These are phyloP conservation scores for Dendrobium officinale DNA, from an alignment of 106 monocot species.

Conservation along the genomic window DNA sequence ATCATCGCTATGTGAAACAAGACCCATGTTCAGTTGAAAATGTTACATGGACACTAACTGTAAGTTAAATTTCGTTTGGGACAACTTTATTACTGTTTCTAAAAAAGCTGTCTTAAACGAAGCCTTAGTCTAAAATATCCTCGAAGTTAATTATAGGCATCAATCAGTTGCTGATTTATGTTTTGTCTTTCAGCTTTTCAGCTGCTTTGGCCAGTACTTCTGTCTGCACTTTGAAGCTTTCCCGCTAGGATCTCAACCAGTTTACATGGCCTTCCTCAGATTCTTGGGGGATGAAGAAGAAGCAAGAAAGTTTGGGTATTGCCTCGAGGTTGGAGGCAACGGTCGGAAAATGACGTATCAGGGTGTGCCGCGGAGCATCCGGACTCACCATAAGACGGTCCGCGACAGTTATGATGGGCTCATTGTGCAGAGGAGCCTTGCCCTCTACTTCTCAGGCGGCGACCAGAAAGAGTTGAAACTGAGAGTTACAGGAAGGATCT, in stretches of 20 bases:
- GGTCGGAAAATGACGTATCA: conserved; percentile 35
- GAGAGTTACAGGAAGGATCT: conserved; percentile 33
- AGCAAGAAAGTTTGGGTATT: conserved; percentile 31
- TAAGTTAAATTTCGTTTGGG: conserved; percentile 4
- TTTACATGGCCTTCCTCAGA: conserved; percentile 41
- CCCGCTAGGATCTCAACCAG: conserved; percentile 21
- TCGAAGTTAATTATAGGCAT: too few species aligned
- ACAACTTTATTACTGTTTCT: too few species aligned
- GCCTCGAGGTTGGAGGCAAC: conserved; percentile 37
- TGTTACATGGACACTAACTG: conserved; percentile 39
- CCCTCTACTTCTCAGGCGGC: conserved; percentile 36
- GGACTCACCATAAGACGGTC: conserved; percentile 25
- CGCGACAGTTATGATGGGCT: conserved; percentile 41
- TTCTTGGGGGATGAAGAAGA: conserved; percentile 45
- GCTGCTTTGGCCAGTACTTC: conserved; percentile 36
- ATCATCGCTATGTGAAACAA: conserved; percentile 43
- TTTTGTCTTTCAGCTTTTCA: conserved; percentile 26
- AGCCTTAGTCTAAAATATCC: too few species aligned
- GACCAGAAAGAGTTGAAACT: conserved; percentile 32
- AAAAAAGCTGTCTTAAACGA: too few species aligned
- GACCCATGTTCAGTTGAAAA: conserved; percentile 41
- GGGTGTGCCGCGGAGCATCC: conserved; percentile 39
- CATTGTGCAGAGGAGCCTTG: conserved; percentile 30
- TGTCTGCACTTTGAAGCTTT: conserved; percentile 47
- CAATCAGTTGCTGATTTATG: not conserved